phyloP scores from a whole-genome alignment of 2,329 filamentous ascomycete species.

The Aspergillus thermomutatus region DNA sequence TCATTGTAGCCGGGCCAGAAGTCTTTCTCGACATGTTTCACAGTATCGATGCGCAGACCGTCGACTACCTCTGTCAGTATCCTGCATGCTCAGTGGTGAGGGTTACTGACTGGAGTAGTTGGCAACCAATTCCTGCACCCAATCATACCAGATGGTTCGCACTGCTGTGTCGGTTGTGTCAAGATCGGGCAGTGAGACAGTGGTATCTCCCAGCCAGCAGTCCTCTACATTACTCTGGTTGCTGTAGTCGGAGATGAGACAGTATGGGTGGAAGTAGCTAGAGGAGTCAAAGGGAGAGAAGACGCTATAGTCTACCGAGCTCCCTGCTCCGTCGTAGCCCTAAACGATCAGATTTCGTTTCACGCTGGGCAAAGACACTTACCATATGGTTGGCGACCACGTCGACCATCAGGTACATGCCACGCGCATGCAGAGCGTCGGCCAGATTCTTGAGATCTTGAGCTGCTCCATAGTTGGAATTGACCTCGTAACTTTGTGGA shows the following conservation, averaged over 20 bases:
- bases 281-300: constrained; percentile 53
- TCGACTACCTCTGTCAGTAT: constrained; percentile 33
- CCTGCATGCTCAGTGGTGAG: neutral
- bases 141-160: constrained; percentile 50
- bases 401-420: constrained; percentile 61
- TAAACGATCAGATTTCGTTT: constrained; percentile 9
- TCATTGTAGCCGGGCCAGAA: constrained; percentile 42
- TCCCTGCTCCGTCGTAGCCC: constrained; percentile 44
- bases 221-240: constrained; percentile 43
- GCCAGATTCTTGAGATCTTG: constrained; percentile 59
- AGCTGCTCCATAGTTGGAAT: constrained; percentile 56
- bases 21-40: constrained; percentile 43
- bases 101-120: constrained; percentile 56
- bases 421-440: constrained; percentile 51
- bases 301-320: constrained; percentile 50
- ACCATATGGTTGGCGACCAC: constrained; percentile 57
- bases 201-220: constrained; percentile 54
- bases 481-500: constrained; percentile 44
- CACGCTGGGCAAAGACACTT: neutral
- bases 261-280: constrained; percentile 59
- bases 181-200: constrained; percentile 58
- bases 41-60: constrained; percentile 50
- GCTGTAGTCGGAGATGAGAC: constrained; percentile 50
- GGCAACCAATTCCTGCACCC: constrained; percentile 55
- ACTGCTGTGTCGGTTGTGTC: constrained; percentile 52